Conservation (phyloP, 2,329 filamentous ascomycete species). For the Podosphaera leucotricha region DNA sequence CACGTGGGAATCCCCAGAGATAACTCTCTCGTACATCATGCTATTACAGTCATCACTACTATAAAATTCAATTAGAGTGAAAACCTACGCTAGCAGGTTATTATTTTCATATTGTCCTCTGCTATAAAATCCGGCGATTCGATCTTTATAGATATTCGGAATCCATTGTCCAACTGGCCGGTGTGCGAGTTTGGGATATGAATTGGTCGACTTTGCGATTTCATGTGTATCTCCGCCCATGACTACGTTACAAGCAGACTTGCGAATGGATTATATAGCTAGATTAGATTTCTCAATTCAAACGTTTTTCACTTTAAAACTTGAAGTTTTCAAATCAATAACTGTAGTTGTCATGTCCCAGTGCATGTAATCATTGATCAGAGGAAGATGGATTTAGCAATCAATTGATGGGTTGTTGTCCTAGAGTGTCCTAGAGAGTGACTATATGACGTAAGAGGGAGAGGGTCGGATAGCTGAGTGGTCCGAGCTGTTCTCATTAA, state of each 20-base stretch:
- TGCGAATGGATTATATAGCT: constrained; percentile 3
- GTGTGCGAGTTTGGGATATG: constrained; percentile 14
- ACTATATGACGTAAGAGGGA: no score
- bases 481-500: no score
- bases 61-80: background rate
- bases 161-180: constrained; percentile 53
- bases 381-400: no score
- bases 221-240: constrained; percentile 16
- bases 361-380: no score
- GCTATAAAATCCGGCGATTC: constrained; percentile 60
- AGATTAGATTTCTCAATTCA: constrained; percentile 3
- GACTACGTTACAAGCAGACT: constrained; percentile 3
- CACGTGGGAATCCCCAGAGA: constrained; percentile 49
- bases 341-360: no score
- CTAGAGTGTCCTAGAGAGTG: no score
- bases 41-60: constrained; percentile 17
- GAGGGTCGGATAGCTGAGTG: no score
- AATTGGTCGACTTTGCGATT: constrained; percentile 9
- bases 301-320: no score
- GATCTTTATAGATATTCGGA: constrained; percentile 60
- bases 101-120: constrained; percentile 54
- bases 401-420: no score
- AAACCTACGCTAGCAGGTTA: constrained; percentile 44
- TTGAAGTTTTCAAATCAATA: no score
- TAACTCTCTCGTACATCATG: constrained; percentile 46